Base-by-base conservation (phyloP, 345 rosid genomes). In the Pistacia integerrima region DNA sequence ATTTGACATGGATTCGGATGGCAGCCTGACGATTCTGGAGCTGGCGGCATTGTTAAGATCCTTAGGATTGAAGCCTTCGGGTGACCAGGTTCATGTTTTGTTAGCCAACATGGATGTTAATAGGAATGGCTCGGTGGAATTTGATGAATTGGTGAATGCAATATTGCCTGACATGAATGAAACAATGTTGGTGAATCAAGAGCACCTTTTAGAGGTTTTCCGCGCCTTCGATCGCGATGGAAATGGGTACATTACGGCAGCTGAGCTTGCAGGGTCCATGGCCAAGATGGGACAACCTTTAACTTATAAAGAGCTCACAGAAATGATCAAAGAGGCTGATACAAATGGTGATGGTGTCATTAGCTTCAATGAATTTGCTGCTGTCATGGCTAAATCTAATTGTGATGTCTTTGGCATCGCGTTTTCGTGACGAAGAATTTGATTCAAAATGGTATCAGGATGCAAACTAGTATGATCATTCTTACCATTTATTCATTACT, bases 231-330 rank as follows among this genome's bases (percentile, higher is more conserved):
- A 91, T 61, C 85, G 93, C 0, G 94, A 95, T 0, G 94, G 98
- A 2, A 91, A 91, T 0, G 99, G 97, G 11, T 88, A 82, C 85
- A 95, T 95, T 59, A 90, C 88, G 14, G 87, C 97, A 0, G 94
- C 93, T 0, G 98, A 95, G 85, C 79, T 95, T 0, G 97, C 98
- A 0, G 94, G 97, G 2, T 80, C 92, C 0, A 91, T 91, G 97
- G 94, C 98, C 41, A 91, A 94, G 72, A 88, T 94, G 95, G 94
- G 98, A 2, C 95, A 93, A 48, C 96, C 95, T 0, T 83, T 93
- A 62, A 90, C 97, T 18, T 93, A 88, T 52, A 82, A 64, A 72
- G 97, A 94, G 78, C 76, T 94, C 4, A 82, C 83, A 16, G 97
- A 93, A 80, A 91, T 93, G 94, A 88, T 94, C 59, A 80, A 77